phyloP scores from a whole-genome alignment of 2,329 filamentous ascomycete species.

The Trichoderma pleuroti region DNA sequence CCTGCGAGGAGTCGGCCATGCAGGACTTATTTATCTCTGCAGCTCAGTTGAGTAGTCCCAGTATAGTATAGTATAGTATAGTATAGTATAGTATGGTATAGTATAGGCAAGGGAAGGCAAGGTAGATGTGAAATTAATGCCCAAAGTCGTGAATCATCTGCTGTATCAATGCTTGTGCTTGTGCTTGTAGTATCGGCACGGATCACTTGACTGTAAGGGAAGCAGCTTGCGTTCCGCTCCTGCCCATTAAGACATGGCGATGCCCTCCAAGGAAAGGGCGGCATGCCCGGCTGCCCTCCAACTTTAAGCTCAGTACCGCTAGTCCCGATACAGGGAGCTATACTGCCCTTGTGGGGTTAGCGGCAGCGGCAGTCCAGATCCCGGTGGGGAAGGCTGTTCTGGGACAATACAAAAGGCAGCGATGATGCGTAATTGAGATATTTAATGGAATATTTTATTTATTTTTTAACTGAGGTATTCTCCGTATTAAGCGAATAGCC shows the following conservation, averaged over 20 bases:
- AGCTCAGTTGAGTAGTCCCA: not conserved
- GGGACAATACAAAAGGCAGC: not conserved
- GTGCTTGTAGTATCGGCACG: not conserved
- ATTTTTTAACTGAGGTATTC: not conserved
- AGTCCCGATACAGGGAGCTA: not conserved
- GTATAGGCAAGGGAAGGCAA: not conserved
- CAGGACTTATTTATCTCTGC: not conserved
- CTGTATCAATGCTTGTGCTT: not conserved
- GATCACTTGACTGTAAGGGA: conserved; percentile 2
- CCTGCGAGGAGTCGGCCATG: conserved; percentile 2
- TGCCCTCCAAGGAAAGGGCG: conserved; percentile 4
- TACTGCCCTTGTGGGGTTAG: conserved; percentile 2
- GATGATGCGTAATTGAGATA: not conserved
- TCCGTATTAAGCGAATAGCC: not conserved
- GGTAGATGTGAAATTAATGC: not conserved
- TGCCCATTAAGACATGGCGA: conserved; percentile 13
- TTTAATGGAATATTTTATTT: not conserved
- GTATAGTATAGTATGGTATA: not conserved
- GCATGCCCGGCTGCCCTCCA: conserved; percentile 15
- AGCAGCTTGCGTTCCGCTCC: conserved; percentile 2
- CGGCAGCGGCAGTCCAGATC: not conserved
- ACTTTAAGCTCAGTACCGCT: not conserved
- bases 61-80: not conserved
- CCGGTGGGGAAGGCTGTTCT: not conserved
- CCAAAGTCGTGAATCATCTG: not conserved